Base-by-base conservation (phyloP, 352 stramenopile species). In the Phytopythium sindhum region DNA sequence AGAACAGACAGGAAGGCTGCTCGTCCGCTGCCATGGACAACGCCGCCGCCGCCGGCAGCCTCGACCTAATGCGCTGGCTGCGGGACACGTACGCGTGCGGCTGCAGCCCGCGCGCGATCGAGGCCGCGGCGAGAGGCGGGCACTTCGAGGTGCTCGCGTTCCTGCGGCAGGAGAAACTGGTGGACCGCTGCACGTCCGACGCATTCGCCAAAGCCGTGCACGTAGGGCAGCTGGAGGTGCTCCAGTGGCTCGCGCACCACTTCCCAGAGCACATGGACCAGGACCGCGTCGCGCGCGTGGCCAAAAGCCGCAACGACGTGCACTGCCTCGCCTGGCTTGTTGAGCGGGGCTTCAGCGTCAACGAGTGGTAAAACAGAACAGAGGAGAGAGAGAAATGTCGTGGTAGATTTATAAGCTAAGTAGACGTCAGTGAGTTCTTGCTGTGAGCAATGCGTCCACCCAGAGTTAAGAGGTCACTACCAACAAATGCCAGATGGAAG, bases 301-400 rank as follows among this genome's bases (percentile, higher is more conserved):
- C 70, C 23, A 61, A 70, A 37, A 61, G 64, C 51, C 29, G 51
- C 68, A 69, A 72, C 54, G 56, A 78, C 35, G 71, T 78, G 28
- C 73, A 78, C 45, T 52, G 71, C 61, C 71, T 73, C 60, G 57
- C 69, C 35, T 78, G 70, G 70, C 51, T 78, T 10, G 53, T 48
- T 10, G 53, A 59, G 33, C 67, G 73, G 15, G 69, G 61, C 57
- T 60, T 74, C 29, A 63, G 53, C 6, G 66, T 73, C 51, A 48
- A 54, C 35, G 35, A 42, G 35, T 42, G 35, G 35, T 42, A 42
- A 10, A 17, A 17, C 35, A 35, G 31, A 35, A 35, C 3, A 35
- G 31, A 35, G 31, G 31, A 35, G 8, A 35, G 31, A 35, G n/a
- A 35, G 31, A 35, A 8, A 35, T 35, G 31, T 8, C 31, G 31